A percentile compares a stretch with the other conserved stretches of the same genome.
These are phyloP conservation scores for Ogataea saltuana DNA, from an alignment of 805 yeast genomes.

Conservation along the genomic window DNA sequence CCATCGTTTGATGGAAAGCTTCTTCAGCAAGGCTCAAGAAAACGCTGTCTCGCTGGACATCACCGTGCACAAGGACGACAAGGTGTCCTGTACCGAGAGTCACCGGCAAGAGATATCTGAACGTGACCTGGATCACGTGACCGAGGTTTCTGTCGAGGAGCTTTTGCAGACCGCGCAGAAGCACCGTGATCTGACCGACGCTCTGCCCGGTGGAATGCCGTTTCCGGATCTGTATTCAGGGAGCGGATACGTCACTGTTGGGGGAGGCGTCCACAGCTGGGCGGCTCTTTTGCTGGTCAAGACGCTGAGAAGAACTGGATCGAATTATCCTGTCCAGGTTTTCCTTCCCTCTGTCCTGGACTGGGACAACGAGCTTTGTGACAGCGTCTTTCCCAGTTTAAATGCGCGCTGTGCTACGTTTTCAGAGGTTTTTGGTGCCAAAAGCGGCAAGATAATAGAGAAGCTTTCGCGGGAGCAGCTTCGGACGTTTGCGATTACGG, in stretches of 20 bases:
- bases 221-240: conserved; percentile 22
- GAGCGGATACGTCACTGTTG: conserved; percentile 36
- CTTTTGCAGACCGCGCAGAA: conserved; percentile 45
- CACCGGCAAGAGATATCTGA: neutral
- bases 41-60: neutral
- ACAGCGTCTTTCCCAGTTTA: conserved; percentile 36
- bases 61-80: neutral
- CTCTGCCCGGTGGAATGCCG: conserved; percentile 43
- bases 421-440: conserved; percentile 36
- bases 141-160: conserved; percentile 29
- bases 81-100: neutral
- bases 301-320: conserved; percentile 41
- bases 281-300: conserved; percentile 37
- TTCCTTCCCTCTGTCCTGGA: conserved; percentile 38
- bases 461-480: conserved; percentile 31
- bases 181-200: conserved; percentile 35
- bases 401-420: conserved; percentile 42
- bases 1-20: conserved; percentile 9
- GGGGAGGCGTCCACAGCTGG: conserved; percentile 41
- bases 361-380: conserved; percentile 40
- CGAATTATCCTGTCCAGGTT: conserved; percentile 40
- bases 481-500: conserved; percentile 41
- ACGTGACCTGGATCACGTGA: conserved; percentile 7
- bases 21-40: conserved; percentile 5
- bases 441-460: conserved; percentile 12